Conservation (phyloP, 108 stramenopile species). For the Heterococcus sp. region DNA sequence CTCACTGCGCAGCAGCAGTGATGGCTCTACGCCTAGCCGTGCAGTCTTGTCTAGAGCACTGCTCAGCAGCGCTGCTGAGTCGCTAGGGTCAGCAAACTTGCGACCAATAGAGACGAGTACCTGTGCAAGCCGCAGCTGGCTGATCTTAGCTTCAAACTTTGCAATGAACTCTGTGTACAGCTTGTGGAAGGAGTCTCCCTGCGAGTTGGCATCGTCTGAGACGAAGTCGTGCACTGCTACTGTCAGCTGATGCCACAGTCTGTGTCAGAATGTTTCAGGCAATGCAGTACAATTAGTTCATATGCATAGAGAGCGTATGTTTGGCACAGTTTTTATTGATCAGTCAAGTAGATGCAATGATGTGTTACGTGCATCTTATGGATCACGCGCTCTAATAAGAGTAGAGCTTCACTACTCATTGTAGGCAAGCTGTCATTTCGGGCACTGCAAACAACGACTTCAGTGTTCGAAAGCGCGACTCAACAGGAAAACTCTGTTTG, state of each 20-base stretch:
- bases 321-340: neutral
- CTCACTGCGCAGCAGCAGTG: conserved; percentile 65
- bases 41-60: conserved; percentile 46
- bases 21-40: conserved; percentile 60
- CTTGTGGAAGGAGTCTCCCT: conserved; percentile 57
- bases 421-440: neutral
- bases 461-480: neutral
- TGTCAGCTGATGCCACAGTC: conserved; percentile 95
- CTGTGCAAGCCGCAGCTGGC: conserved; percentile 78
- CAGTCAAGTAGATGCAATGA: too few species aligned
- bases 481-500: neutral
- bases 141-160: conserved; percentile 66
- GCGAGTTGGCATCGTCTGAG: conserved; percentile 51
- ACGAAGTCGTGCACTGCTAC: conserved; percentile 67
- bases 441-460: too few species aligned
- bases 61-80: conserved; percentile 31
- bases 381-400: neutral
- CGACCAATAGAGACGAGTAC: conserved; percentile 72
- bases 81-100: conserved; percentile 6
- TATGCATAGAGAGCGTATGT: neutral
- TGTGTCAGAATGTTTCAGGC: conserved; percentile 18
- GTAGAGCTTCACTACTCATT: neutral
- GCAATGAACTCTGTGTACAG: conserved; percentile 58
- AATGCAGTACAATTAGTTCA: neutral
- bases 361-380: neutral